Conservation (phyloP, 306 rosid species). For the Lotus japonicus region DNA sequence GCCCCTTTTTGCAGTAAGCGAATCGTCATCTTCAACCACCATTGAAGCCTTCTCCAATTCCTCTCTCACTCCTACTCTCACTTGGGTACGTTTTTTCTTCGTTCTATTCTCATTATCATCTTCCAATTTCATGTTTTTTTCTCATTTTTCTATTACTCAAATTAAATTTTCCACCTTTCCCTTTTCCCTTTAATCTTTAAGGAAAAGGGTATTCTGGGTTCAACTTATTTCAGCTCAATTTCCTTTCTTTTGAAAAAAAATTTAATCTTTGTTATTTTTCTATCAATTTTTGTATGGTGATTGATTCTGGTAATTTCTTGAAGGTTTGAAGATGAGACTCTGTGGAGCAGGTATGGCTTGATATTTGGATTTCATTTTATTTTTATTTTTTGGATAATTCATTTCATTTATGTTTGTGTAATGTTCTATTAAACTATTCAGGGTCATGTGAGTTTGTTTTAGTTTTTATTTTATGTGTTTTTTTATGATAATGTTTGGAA, state of each 20-base stretch:
- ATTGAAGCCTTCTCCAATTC: neutral
- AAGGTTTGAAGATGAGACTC: slow-evolving; percentile 46
- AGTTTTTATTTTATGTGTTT: neutral
- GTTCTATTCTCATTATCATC: neutral
- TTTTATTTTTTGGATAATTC: neutral
- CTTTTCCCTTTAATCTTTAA: neutral
- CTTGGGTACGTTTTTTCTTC: neutral
- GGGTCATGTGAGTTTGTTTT: neutral
- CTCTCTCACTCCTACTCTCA: neutral
- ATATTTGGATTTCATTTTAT: neutral
- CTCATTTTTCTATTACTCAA: neutral
- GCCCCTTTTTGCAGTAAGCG: neutral
- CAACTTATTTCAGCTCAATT: neutral
- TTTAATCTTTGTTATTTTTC: neutral
- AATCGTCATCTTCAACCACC: neutral
- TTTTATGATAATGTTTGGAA: neutral
- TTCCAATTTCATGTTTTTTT: neutral
- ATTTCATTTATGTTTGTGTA: neutral
- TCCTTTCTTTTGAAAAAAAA: neutral
- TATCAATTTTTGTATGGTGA: neutral
- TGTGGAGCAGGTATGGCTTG: slow-evolving; percentile 40
- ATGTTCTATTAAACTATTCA: neutral
- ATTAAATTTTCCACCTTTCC: neutral
- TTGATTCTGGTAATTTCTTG: slow-evolving; percentile 29
- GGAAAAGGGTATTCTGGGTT: neutral